Evolutionary conservation across 768 basidiomycete genomes (phyloP), one percentile per base, ranked within the genome.

Genomic region (Boletellus emodensis): DNA sequence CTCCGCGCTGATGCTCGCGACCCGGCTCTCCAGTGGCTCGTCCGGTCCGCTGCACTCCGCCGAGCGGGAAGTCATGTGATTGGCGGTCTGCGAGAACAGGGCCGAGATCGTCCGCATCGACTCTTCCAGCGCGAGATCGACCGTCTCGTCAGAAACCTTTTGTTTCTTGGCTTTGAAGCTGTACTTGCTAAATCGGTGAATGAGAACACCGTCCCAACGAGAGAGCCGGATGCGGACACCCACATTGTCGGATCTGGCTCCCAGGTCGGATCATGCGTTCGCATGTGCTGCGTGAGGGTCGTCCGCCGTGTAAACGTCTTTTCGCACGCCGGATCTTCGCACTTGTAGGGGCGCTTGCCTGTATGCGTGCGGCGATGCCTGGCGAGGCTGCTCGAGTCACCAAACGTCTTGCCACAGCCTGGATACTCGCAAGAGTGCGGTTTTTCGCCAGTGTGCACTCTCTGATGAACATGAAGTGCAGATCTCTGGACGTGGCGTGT

Each of bases 391-490:
- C 90, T 92, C 4, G 92, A 94, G 65, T 95, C 92, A 41, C 88
- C 84, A 71, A 94, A 95, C 1, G 87, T 88, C 72, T 88, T 91
- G 43, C 78, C 80, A 67, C 92, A 95, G 8, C 82, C 87, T 3
- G 87, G 87, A 65, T 92, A 91, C 72, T 91, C 89, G 71, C 93
- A 95, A 43, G 76, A 80, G 66, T 95, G 93, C 10, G 93, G 93
- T 60, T 91, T 90, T 72, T 95, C 93, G 35, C 93, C 93, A 5
- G 93, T 94, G 64, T 95, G 93, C 3, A 92, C 90, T 17, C 93
- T 84, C 44, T 78, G 75, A 66, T 95, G 93, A 2, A 95, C 92
- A 53, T 90, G 89, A 50, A 95, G 73, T 24, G 92, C 92, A 17
- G 91, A 94, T 47, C 90, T 83, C 88, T 95, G 66, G 41, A 53